Evolutionary conservation across 1,284 basidiomycete genomes (phyloP), one percentile per base, ranked within the genome.

Genomic region (Leccinum griseonigrum): DNA sequence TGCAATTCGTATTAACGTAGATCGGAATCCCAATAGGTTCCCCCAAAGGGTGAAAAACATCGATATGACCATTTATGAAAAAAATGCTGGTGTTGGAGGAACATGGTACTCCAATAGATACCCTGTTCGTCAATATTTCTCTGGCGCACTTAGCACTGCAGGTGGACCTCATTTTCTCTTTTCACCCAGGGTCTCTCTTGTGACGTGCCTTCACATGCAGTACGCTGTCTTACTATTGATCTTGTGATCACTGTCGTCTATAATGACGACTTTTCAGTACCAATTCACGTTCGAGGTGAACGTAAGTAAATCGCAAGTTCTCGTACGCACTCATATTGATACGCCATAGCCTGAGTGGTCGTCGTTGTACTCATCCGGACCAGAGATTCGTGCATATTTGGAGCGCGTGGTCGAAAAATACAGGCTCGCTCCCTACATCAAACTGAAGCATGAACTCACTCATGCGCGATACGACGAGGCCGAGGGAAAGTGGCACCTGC

Each of bases 281-380:
- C 84, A 85, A 70, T 75, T 83, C 14, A 82, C 83, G 0, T 88
- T 87, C 59, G 82, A 83, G 61, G 75, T 77, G 16, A 85, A 86
- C 64, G 83, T 77, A 64, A 59, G 73, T 26, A 60, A 38, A 26
- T 26, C 40, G 4, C 53, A 11, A 26, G 46, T 22, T 31, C 38
- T 54, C n/a, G 29, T 13, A 2, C 18, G 26, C 13, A 38, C 16
- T 43, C 14, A 29, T 14, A 36, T 16, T 43, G n/a, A 26, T 13
- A 13, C 22, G 4, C 13, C 22, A 18, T 54, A 86, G 82, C 78
- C 77, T 13, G 75, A 85, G 66, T 87, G 85, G 85, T 84, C 84
- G 6, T 69, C 79, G 13, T 87, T 85, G 71, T 88, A 85, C 63
- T 79, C 85, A 2, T 75, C 82, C 3, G 85, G 85, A 1, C 72